Evolutionary conservation across 495 filamentous ascomycete species (phyloP).

Genomic region (Coniosporium apollinis): DNA sequence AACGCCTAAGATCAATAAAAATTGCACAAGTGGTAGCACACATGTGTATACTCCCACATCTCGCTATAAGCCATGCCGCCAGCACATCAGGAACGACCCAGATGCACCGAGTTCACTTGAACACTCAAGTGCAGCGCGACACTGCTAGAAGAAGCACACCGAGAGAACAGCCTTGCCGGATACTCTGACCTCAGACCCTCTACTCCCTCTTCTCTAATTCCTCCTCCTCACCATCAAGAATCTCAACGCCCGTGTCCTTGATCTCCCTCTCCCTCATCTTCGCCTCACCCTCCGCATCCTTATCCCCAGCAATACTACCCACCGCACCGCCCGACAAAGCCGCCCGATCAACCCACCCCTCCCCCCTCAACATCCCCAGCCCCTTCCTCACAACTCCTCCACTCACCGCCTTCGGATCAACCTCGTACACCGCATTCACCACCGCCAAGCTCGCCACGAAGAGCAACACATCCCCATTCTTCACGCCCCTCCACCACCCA

Average conservation of each 20-base stretch:
- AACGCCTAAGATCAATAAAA: too few relatives aligned
- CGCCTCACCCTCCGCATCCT: slow-evolving; percentile 5
- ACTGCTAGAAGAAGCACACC: too few relatives aligned
- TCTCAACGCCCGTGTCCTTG: slow-evolving; percentile 8
- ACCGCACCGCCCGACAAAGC: slow-evolving; percentile 8
- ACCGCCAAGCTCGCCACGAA: slow-evolving; percentile 62
- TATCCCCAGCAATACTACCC: slow-evolving; percentile 7
- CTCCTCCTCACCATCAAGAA: background rate
- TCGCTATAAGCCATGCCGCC: too few relatives aligned
- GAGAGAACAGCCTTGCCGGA: too few relatives aligned
- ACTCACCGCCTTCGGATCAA: slow-evolving; percentile 45
- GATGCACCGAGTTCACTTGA: too few relatives aligned
- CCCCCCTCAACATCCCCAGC: slow-evolving; percentile 57
- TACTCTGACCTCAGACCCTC: too few relatives aligned
- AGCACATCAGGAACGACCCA: too few relatives aligned
- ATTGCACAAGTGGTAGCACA: too few relatives aligned
- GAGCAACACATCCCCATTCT: slow-evolving; percentile 65
- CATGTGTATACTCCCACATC: too few relatives aligned
- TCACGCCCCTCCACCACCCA: slow-evolving; percentile 64
- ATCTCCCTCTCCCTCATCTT: slow-evolving; percentile 14
- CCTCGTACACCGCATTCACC: slow-evolving; percentile 64
- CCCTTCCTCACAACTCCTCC: slow-evolving; percentile 54
- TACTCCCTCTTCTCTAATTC: slow-evolving; percentile 1
- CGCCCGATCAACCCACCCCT: slow-evolving; percentile 36
- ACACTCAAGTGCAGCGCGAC: too few relatives aligned